Percentiles rank a stretch among this genome's conserved stretches.
These are phyloP conservation scores for Hevea brasiliensis DNA, from an alignment of 345 rosid genomes.

Conservation along the genomic window DNA sequence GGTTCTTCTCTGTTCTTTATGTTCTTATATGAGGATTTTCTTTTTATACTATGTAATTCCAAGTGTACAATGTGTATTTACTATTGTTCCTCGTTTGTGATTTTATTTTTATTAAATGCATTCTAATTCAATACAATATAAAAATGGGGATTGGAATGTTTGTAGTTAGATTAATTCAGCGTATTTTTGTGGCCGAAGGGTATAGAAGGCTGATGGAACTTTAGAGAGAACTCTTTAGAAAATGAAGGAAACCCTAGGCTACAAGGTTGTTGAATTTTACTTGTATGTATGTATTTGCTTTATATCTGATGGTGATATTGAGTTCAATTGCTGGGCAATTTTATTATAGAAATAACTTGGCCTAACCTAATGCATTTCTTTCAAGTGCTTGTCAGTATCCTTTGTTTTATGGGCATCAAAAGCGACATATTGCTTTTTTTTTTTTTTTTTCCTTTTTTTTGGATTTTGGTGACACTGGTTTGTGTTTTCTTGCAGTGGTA, in stretches of 20 bases:
- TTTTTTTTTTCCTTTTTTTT: neutral
- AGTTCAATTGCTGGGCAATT: neutral
- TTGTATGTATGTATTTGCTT: neutral
- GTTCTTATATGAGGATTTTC: no score
- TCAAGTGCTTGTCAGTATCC: neutral
- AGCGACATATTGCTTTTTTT: neutral
- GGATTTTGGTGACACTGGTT: neutral
- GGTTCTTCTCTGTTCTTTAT: no score
- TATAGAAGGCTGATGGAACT: neutral
- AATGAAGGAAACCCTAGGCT: neutral
- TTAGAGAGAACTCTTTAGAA: no score
- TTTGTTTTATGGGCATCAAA: neutral
- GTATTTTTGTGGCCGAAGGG: neutral
- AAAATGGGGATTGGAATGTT: no score
- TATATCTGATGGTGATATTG: neutral
- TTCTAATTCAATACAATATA: no score
- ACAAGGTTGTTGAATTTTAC: no score
- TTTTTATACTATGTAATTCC: no score
- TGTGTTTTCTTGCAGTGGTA: slow-evolving; percentile 3
- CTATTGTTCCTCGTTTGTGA: no score
- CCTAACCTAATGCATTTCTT: neutral
- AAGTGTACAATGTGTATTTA: no score
- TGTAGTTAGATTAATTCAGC: no score
- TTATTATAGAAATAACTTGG: neutral
- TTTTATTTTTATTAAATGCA: no score